These are phyloP conservation scores for Recurvomyces mirabilis DNA, from an alignment of 495 filamentous ascomycete species.

Conservation along the genomic window DNA sequence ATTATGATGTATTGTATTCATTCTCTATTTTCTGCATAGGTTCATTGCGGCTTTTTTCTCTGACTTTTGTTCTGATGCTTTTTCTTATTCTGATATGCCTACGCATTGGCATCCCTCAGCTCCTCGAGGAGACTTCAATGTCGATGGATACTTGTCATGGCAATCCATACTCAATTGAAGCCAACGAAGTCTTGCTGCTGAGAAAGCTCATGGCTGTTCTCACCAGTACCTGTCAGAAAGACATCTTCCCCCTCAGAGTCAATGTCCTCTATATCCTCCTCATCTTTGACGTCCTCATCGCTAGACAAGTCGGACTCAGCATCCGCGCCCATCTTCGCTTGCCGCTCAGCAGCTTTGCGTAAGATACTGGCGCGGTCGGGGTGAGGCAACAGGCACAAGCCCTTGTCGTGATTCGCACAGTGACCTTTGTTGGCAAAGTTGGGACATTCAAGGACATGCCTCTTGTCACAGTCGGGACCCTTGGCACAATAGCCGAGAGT, in stretches of 20 bases:
- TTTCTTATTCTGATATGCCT: too few relatives aligned
- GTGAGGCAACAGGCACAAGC: conserved; percentile 66
- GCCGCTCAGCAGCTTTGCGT: conserved; percentile 43
- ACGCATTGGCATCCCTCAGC: too few relatives aligned
- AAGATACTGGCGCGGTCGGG: conserved; percentile 72
- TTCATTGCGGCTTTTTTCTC: too few relatives aligned
- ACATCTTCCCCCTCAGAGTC: conserved; percentile 76
- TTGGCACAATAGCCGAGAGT: conserved; percentile 83
- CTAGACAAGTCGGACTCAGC: conserved; percentile 65
- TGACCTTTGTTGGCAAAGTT: conserved; percentile 84
- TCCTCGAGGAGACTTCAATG: too few relatives aligned
- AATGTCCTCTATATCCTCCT: conserved; percentile 77
- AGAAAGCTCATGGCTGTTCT: conserved; percentile 39
- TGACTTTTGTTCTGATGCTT: too few relatives aligned
- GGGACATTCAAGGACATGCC: conserved; percentile 79
- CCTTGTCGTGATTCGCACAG: conserved; percentile 61
- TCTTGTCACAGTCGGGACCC: conserved; percentile 64
- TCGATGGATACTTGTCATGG: too few relatives aligned
- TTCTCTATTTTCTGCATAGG: too few relatives aligned
- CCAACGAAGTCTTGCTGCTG: conserved; percentile 63
- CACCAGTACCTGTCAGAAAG: conserved; percentile 36
- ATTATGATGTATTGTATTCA: too few relatives aligned
- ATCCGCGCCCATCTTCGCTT: conserved; percentile 28
- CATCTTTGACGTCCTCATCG: conserved; percentile 63
- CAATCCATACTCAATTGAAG: too few relatives aligned